Evolutionary conservation across 164 flowering plant genomes (phyloP).

Genomic region (Kalanchoe fedtschenkoi): DNA sequence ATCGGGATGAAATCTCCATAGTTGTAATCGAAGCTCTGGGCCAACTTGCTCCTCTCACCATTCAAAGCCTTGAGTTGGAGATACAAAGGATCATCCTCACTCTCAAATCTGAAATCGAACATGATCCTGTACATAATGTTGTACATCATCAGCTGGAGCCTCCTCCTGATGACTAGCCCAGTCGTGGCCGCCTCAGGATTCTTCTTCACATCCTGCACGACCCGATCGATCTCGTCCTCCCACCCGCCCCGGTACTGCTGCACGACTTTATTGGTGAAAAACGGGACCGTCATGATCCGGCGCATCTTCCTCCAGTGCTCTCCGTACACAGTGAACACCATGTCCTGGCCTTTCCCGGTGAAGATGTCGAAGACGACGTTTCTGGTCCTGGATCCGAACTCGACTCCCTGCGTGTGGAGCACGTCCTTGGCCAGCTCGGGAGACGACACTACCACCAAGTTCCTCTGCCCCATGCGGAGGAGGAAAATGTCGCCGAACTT

Average conservation of each 20-base stretch:
- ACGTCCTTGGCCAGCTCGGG: conserved; percentile 77
- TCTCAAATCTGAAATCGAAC: conserved; percentile 75
- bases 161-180: conserved; percentile 50
- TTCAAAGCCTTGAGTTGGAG: conserved; percentile 52
- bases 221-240: conserved; percentile 53
- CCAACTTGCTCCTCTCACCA: conserved; percentile 69
- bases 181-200: conserved; percentile 38
- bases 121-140: conserved; percentile 81
- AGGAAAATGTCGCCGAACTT: conserved; percentile 56
- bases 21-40: conserved; percentile 81
- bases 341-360: conserved; percentile 83
- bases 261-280: conserved; percentile 85
- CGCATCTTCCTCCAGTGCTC: conserved; percentile 92
- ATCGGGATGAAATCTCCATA: conserved; percentile 82
- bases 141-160: conserved; percentile 82
- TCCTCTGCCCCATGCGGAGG: conserved; percentile 82
- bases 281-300: conserved; percentile 85
- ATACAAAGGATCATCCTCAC: conserved; percentile 68
- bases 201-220: conserved; percentile 57
- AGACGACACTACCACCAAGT: conserved; percentile 72
- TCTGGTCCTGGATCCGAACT: conserved; percentile 73
- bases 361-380: conserved; percentile 84
- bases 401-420: conserved; percentile 78
- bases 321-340: conserved; percentile 87
- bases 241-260: conserved; percentile 68